Conservation (phyloP, 2,329 filamentous ascomycete species). For the Eutypella sp. region DNA sequence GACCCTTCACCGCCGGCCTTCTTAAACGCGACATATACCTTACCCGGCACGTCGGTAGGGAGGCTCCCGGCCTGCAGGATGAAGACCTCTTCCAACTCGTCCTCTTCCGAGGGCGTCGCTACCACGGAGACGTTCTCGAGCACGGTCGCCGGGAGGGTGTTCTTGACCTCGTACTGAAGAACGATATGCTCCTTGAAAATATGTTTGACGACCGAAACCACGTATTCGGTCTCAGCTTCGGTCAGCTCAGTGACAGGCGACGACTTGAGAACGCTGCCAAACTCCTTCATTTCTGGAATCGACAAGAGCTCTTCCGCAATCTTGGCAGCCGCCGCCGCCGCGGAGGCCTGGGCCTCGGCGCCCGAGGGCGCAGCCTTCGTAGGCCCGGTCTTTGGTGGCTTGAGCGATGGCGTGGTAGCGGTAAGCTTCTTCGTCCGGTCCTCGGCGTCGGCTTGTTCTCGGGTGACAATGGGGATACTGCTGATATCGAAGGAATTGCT, state of each 20-base stretch:
- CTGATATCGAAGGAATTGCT: constrained; percentile 83
- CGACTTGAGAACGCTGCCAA: constrained; percentile 89
- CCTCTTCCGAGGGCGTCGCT: constrained; percentile 74
- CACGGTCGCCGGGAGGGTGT: constrained; percentile 86
- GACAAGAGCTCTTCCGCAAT: constrained; percentile 82
- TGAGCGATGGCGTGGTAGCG: constrained; percentile 85
- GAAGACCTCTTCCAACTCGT: constrained; percentile 84
- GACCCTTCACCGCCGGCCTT: constrained; percentile 70
- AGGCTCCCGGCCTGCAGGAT: constrained; percentile 86
- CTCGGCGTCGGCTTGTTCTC: constrained; percentile 93
- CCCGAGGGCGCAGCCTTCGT: constrained; percentile 65
- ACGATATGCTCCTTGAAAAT: constrained; percentile 97
- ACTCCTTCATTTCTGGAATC: constrained; percentile 86
- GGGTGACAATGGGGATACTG: constrained; percentile 85
- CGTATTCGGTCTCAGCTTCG: constrained; percentile 95
- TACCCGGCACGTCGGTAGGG: constrained; percentile 78
- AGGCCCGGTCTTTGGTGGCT: constrained; percentile 78
- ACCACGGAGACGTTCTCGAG: constrained; percentile 85
- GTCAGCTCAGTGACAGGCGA: constrained; percentile 83
- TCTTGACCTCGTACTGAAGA: constrained; percentile 95
- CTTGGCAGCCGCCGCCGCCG: constrained; percentile 77
- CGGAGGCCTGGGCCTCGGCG: constrained; percentile 70
- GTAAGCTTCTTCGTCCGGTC: constrained; percentile 97
- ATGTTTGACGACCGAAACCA: constrained; percentile 90
- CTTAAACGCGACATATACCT: constrained; percentile 92